These are phyloP conservation scores for Thalia dealbata DNA, from an alignment of 176 grass and related monocot genomes.

Conservation along the genomic window DNA sequence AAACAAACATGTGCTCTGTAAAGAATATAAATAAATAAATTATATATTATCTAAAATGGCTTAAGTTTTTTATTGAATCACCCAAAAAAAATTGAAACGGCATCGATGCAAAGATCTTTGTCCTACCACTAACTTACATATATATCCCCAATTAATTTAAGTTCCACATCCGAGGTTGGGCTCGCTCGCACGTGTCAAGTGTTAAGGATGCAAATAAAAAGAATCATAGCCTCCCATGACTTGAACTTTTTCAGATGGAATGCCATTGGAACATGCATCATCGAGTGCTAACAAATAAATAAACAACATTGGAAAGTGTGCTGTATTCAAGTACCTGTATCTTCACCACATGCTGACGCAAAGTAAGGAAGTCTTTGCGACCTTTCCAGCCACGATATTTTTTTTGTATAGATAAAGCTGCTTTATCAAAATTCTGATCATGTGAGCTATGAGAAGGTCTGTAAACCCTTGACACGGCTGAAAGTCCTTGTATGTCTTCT, in stretches of 20 bases:
- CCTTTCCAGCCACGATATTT: slow-evolving; percentile 93
- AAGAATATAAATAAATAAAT: too few relatives aligned
- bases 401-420: slow-evolving; percentile 93
- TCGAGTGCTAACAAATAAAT: not conserved
- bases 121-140: too few relatives aligned
- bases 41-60: too few relatives aligned
- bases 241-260: not conserved
- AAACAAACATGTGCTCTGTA: not conserved
- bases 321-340: slow-evolving; percentile 52
- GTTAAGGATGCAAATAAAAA: not conserved
- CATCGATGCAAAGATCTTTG: too few relatives aligned
- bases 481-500: slow-evolving; percentile 79
- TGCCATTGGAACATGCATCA: not conserved
- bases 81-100: too few relatives aligned
- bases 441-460: slow-evolving; percentile 26
- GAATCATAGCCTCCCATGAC: not conserved
- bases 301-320: not conserved
- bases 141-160: too few relatives aligned
- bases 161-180: too few relatives aligned
- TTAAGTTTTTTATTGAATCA: too few relatives aligned
- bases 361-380: slow-evolving; percentile 60
- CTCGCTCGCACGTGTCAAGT: too few relatives aligned
- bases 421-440: slow-evolving; percentile 67
- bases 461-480: slow-evolving; percentile 50
- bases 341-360: slow-evolving; percentile 80